Evolutionary conservation across 148 eudicot species (phyloP).

Genomic region (Rhododendron ovatum): DNA sequence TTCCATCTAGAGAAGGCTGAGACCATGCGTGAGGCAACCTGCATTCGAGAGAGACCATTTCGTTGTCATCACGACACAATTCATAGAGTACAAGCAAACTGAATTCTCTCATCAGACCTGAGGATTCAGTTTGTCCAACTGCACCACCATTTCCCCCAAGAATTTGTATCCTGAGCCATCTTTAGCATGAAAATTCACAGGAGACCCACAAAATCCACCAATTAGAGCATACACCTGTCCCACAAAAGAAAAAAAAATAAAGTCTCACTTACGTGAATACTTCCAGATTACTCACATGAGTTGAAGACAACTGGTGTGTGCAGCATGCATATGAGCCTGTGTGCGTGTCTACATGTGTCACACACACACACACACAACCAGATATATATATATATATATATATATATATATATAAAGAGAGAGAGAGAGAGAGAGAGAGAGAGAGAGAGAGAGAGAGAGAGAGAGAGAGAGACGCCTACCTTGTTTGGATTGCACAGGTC

Average conservation of each 20-base stretch:
- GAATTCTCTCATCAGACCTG: conserved; percentile 40
- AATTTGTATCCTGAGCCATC: conserved; percentile 98
- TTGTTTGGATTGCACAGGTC: conserved; percentile 93
- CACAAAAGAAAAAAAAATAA: background rate
- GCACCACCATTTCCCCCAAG: conserved; percentile 76
- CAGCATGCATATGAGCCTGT: background rate
- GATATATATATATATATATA: too few relatives aligned
- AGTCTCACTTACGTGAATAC: background rate
- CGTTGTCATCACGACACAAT: background rate
- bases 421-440: too few relatives aligned
- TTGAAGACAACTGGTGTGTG: background rate
- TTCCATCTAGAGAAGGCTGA: conserved; percentile 95
- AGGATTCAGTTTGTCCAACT: conserved; percentile 91
- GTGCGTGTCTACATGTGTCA: background rate
- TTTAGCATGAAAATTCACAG: conserved; percentile 90
- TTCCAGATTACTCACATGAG: background rate
- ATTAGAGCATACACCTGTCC: conserved; percentile 77
- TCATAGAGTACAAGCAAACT: background rate
- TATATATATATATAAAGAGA: too few relatives aligned
- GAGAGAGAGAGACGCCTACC: conserved; percentile 26
- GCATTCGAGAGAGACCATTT: conserved; percentile 7
- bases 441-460: background rate
- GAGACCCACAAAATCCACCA: conserved; percentile 89
- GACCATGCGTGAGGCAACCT: conserved; percentile 96
- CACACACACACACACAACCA: background rate